Conservation (phyloP, 163 green algal species). For the Volvox carteri region DNA sequence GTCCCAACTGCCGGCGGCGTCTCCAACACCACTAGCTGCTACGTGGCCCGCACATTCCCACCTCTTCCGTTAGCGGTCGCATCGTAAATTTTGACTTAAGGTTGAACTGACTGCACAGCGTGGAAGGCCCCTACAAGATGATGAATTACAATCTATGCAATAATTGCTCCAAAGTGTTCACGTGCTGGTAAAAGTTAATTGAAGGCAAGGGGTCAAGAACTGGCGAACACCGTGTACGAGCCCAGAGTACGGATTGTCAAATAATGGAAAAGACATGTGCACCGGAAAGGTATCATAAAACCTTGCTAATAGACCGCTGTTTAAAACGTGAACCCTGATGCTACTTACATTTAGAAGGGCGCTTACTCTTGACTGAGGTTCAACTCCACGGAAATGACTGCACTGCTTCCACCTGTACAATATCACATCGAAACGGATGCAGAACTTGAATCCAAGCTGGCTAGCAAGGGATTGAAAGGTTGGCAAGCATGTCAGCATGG, state of each 20-base stretch:
- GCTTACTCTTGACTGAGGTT: slow-evolving; percentile 13
- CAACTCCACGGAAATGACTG: background rate
- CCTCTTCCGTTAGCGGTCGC: slow-evolving; percentile 74
- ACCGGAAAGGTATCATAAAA: too few relatives aligned
- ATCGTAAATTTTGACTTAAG: slow-evolving; percentile 32
- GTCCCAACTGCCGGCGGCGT: slow-evolving; percentile 10
- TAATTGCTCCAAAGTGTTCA: too few relatives aligned
- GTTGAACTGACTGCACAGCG: too few relatives aligned
- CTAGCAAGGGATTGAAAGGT: slow-evolving; percentile 74
- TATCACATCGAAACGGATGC: slow-evolving; percentile 57
- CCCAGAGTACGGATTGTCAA: too few relatives aligned
- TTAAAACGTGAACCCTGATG: too few relatives aligned
- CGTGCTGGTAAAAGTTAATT: too few relatives aligned
- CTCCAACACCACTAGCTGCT: background rate
- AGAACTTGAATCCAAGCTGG: slow-evolving; percentile 62
- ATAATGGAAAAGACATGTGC: too few relatives aligned
- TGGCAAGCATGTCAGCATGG: background rate
- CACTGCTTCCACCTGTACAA: slow-evolving; percentile 31
- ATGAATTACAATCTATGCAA: too few relatives aligned
- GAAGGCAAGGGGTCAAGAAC: too few relatives aligned
- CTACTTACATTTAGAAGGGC: background rate
- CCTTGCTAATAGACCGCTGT: too few relatives aligned
- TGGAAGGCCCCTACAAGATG: too few relatives aligned
- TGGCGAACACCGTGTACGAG: too few relatives aligned
- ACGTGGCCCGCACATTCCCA: background rate